Percentiles rank a stretch among this genome's conserved stretches.
Conservation (phyloP, 1,139 yeast species). For the Pichia cactophila region DNA sequence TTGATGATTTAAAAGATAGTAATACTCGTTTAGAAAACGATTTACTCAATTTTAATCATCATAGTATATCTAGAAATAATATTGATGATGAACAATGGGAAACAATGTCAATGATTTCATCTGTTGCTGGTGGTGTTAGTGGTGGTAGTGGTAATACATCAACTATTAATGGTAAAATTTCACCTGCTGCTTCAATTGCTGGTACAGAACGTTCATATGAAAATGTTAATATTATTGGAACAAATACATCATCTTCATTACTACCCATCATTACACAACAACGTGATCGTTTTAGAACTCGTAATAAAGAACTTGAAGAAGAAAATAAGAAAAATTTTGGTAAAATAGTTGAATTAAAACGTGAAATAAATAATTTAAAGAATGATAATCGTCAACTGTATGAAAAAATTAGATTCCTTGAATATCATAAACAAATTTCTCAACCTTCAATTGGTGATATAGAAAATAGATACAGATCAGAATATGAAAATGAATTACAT, state of each 20-base stretch:
- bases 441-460: conserved; percentile 32
- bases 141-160: conserved; percentile 29
- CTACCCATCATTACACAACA: conserved; percentile 89
- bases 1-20: conserved; percentile 33
- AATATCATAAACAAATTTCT: conserved; percentile 34
- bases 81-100: conserved; percentile 39
- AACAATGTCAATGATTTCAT: conserved; percentile 63
- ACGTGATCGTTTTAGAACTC: conserved; percentile 80
- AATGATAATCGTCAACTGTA: conserved; percentile 72
- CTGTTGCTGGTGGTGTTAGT: conserved; percentile 33
- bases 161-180: conserved; percentile 27
- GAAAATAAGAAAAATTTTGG: conserved; percentile 57
- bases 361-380: conserved; percentile 58
- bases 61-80: conserved; percentile 18
- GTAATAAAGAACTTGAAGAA: conserved; percentile 77
- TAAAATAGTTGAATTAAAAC: conserved; percentile 49
- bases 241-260: conserved; percentile 36
- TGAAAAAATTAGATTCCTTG: conserved; percentile 72
- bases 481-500: conserved; percentile 72
- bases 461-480: conserved; percentile 47
- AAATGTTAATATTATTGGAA: conserved; percentile 14
- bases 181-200: conserved; percentile 45
- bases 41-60: conserved; percentile 46
- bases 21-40: conserved; percentile 69
- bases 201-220: conserved; percentile 29